These are phyloP conservation scores for Magnolia sinica DNA, from an alignment of 164 flowering plant species.

Conservation along the genomic window DNA sequence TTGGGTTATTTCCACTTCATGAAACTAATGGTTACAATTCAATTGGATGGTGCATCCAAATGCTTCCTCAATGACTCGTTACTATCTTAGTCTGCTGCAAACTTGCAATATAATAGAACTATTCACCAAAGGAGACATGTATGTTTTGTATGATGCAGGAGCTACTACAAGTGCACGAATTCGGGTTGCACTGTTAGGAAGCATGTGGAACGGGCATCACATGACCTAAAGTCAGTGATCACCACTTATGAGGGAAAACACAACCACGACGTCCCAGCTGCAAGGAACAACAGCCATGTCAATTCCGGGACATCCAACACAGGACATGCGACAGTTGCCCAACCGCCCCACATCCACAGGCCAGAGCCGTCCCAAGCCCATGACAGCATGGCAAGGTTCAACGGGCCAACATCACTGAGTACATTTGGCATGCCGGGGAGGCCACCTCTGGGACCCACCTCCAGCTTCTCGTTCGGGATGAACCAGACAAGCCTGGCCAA, in stretches of 20 bases:
- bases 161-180: slow-evolving; percentile 92
- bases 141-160: slow-evolving; percentile 46
- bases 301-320: slow-evolving; percentile 33
- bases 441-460: slow-evolving; percentile 43
- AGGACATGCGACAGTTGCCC: slow-evolving; percentile 26
- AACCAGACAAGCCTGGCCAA: slow-evolving; percentile 44
- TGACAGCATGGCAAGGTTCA: slow-evolving; percentile 41
- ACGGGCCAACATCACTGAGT: slow-evolving; percentile 35
- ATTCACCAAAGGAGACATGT: neutral
- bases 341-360: slow-evolving; percentile 27
- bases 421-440: slow-evolving; percentile 42
- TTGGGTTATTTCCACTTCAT: no score
- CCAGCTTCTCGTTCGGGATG: slow-evolving; percentile 58
- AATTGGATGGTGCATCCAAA: no score
- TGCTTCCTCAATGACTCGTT: neutral
- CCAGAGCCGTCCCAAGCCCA: slow-evolving; percentile 57
- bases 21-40: no score
- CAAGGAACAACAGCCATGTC: slow-evolving; percentile 75
- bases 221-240: slow-evolving; percentile 85
- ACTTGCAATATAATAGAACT: neutral
- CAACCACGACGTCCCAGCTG: slow-evolving; percentile 91
- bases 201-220: slow-evolving; percentile 91
- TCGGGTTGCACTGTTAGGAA: slow-evolving; percentile 84
- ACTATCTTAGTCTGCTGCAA: neutral
- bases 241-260: slow-evolving; percentile 99